These are phyloP conservation scores for Rhizophora mangle DNA, from an alignment of 345 rosid genomes.

Conservation along the genomic window DNA sequence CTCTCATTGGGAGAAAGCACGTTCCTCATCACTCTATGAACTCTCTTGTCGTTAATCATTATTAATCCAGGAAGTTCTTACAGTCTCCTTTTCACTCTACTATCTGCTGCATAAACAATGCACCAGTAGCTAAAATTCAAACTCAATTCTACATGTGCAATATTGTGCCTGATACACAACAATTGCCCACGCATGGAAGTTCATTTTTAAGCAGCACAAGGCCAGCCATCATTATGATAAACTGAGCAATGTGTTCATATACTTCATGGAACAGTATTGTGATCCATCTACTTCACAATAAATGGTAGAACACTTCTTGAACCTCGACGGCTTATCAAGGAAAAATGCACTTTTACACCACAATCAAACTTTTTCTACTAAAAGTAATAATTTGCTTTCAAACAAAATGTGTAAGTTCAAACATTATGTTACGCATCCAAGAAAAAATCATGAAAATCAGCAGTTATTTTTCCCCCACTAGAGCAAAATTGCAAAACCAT, in stretches of 20 bases:
- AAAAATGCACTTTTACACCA: no score
- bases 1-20: slow-evolving; percentile 38
- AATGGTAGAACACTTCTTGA: neutral
- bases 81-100: slow-evolving; percentile 50
- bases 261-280: neutral
- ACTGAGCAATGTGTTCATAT: neutral
- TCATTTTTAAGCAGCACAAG: slow-evolving; percentile 11
- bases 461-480: no score
- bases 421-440: no score
- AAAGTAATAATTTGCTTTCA: no score
- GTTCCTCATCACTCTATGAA: slow-evolving; percentile 50
- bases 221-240: neutral
- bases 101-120: slow-evolving; percentile 66
- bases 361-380: no score
- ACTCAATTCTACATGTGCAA: slow-evolving; percentile 19
- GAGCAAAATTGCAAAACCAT: no score
- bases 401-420: no score
- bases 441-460: no score
- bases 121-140: slow-evolving; percentile 43
- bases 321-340: neutral
- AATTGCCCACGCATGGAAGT: slow-evolving; percentile 12
- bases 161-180: slow-evolving; percentile 21
- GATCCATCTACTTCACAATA: neutral
- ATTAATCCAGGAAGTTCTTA: slow-evolving; percentile 47
- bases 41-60: slow-evolving; percentile 44